Evolutionary conservation across 2,329 filamentous ascomycete species (phyloP).

Genomic region (Neospermospora avenae): DNA sequence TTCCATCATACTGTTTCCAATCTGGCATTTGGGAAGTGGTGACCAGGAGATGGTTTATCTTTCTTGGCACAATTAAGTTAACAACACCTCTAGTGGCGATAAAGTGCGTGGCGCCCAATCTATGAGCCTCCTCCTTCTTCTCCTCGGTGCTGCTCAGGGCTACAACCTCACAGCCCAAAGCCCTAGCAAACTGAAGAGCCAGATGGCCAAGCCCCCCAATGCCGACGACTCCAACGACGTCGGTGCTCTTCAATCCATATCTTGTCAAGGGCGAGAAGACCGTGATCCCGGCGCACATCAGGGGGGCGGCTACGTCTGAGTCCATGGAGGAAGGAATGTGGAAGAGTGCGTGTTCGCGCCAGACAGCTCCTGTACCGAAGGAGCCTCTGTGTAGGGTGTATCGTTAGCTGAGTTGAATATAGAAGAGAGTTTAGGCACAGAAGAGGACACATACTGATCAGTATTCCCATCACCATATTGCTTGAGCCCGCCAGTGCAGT

Average conservation of each 20-base stretch:
- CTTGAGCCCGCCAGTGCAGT: conserved; percentile 40
- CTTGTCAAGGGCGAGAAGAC: conserved; percentile 33
- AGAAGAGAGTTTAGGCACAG: no score
- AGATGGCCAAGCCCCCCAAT: conserved; percentile 59
- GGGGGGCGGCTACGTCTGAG: conserved; percentile 39
- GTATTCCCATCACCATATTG: conserved; percentile 40
- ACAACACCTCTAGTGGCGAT: conserved; percentile 46
- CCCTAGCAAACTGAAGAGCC: conserved; percentile 57
- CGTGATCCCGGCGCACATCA: conserved; percentile 46
- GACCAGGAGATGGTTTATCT: conserved; percentile 27
- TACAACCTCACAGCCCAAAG: conserved; percentile 59
- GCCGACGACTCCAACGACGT: conserved; percentile 44
- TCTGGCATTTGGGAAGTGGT: conserved; percentile 22
- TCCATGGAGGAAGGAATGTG: conserved; percentile 37
- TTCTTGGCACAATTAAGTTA: conserved; percentile 35
- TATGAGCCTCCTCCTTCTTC: conserved; percentile 60
- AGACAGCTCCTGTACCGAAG: conserved; percentile 39
- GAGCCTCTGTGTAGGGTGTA: no score
- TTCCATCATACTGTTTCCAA: conserved; percentile 16
- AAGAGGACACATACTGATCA: no score
- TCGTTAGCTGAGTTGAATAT: no score
- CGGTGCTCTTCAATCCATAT: conserved; percentile 35
- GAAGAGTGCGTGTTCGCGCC: conserved; percentile 39
- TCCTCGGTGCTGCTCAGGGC: conserved; percentile 54
- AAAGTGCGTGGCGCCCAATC: conserved; percentile 58